Conservation (phyloP, 495 filamentous ascomycete genomes). For the Penicillium argentinense region DNA sequence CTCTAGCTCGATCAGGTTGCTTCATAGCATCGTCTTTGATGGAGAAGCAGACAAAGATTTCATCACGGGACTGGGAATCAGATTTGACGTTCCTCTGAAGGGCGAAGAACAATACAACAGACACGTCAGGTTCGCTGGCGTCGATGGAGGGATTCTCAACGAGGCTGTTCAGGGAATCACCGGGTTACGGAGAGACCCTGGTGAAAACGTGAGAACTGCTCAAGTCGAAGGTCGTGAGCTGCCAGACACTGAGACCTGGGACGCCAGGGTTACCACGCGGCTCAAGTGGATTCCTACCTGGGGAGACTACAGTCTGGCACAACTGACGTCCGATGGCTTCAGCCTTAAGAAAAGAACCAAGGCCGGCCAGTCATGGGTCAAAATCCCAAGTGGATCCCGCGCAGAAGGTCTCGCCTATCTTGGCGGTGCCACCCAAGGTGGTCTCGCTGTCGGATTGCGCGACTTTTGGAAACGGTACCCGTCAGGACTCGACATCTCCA, state of each 20-base stretch:
- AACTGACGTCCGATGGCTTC: constrained; percentile 52
- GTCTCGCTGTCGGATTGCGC: constrained; percentile 45
- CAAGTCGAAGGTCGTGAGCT: constrained; percentile 12
- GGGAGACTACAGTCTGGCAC: constrained; percentile 46
- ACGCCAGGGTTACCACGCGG: constrained; percentile 10
- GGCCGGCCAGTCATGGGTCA: constrained; percentile 48
- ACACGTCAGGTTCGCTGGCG: constrained; percentile 38
- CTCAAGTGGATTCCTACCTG: constrained; percentile 40
- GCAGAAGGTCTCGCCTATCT: constrained; percentile 47
- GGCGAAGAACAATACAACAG: constrained; percentile 37
- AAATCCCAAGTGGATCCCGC: constrained; percentile 45
- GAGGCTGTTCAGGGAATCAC: constrained; percentile 45
- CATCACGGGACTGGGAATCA: constrained; percentile 36
- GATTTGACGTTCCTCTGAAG: constrained; percentile 34
- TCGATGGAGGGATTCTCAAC: constrained; percentile 33
- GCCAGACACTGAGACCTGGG: constrained; percentile 35
- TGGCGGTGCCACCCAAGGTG: constrained; percentile 44
- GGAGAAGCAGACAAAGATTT: constrained; percentile 33
- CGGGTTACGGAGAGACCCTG: constrained; percentile 36
- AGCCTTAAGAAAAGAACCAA: constrained; percentile 53
- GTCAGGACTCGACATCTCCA: constrained; percentile 42
- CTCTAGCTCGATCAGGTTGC: constrained; percentile 34
- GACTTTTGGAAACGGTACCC: constrained; percentile 56
- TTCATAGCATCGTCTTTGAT: constrained; percentile 42
- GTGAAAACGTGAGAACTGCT: constrained; percentile 17